phyloP scores from a whole-genome alignment of 306 rosid species.

The Quercus bicolor region DNA sequence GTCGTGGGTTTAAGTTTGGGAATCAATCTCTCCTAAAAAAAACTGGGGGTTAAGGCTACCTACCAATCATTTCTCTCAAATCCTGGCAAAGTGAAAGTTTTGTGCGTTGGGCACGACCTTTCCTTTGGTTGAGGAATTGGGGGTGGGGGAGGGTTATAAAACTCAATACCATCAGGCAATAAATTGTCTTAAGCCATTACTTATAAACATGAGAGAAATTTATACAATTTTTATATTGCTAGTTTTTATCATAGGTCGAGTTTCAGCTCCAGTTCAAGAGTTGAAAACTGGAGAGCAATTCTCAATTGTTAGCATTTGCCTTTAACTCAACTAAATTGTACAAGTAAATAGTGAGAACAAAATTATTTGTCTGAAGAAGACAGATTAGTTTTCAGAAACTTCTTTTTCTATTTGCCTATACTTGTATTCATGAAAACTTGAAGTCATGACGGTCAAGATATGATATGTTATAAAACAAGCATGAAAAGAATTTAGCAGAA shows the following conservation, averaged over 20 bases:
- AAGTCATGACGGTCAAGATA: neutral
- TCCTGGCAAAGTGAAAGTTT: no score
- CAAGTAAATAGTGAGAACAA: neutral
- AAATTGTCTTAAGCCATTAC: neutral
- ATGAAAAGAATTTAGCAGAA: neutral
- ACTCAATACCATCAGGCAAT: neutral
- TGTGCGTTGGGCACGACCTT: neutral
- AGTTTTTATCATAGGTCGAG: neutral
- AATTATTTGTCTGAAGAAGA: neutral
- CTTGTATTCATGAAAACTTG: neutral
- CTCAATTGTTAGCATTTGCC: neutral
- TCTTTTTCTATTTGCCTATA: neutral
- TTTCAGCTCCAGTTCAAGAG: neutral
- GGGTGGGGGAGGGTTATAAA: neutral
- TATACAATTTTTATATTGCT: slow-evolving; percentile 3
- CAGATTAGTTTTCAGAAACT: neutral
- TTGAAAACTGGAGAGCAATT: neutral
- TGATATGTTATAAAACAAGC: neutral
- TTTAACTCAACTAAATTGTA: neutral
- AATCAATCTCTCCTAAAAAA: no score
- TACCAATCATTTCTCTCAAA: no score
- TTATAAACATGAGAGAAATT: slow-evolving; percentile 12
- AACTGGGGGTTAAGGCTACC: no score
- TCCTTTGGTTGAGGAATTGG: neutral
- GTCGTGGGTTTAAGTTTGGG: no score